Conservation (phyloP, 768 basidiomycete species). For the Termitomyces sp. region DNA sequence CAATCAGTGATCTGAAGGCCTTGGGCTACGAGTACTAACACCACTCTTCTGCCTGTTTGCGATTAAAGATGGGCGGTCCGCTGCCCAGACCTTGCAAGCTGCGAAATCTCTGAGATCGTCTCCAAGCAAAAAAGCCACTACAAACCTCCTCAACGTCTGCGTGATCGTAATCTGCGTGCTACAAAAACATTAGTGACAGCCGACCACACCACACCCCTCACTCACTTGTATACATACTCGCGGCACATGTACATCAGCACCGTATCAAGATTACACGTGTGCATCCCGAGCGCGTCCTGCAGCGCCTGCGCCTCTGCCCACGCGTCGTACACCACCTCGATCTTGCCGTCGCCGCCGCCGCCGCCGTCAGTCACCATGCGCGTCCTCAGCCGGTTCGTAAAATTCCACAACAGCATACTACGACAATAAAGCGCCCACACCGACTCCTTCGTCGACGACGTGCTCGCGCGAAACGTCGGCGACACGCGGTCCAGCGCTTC, state of each 20-base stretch:
- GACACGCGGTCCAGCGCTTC: constrained; percentile 54
- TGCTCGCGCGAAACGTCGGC: constrained; percentile 30
- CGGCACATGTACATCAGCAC: constrained; percentile 59
- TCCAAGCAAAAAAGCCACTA: constrained; percentile 15
- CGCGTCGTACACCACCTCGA: constrained; percentile 54
- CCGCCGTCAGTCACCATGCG: constrained; percentile 30
- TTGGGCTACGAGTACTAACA: constrained; percentile 38
- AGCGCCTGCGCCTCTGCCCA: constrained; percentile 65
- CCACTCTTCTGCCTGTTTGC: constrained; percentile 75
- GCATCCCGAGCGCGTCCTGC: constrained; percentile 61
- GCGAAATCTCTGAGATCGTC: not conserved
- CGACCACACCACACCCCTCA: constrained; percentile 1
- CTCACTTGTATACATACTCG: constrained; percentile 74
- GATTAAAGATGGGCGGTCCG: constrained; percentile 53
- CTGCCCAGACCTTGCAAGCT: constrained; percentile 47
- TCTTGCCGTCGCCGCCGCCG: too few relatives aligned
- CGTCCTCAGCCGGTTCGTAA: constrained; percentile 48
- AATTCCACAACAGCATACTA: constrained; percentile 78
- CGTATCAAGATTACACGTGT: constrained; percentile 68
- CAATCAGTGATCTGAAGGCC: not conserved
- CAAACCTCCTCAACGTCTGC: constrained; percentile 60
- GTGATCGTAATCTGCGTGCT: constrained; percentile 65
- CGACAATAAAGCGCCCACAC: constrained; percentile 83
- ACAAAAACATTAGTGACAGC: constrained; percentile 5
- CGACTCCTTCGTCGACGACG: constrained; percentile 63